A percentile compares a stretch with the other conserved stretches of the same genome.
phyloP scores from a whole-genome alignment of 306 rosid species.

The Coriaria nepalensis region DNA sequence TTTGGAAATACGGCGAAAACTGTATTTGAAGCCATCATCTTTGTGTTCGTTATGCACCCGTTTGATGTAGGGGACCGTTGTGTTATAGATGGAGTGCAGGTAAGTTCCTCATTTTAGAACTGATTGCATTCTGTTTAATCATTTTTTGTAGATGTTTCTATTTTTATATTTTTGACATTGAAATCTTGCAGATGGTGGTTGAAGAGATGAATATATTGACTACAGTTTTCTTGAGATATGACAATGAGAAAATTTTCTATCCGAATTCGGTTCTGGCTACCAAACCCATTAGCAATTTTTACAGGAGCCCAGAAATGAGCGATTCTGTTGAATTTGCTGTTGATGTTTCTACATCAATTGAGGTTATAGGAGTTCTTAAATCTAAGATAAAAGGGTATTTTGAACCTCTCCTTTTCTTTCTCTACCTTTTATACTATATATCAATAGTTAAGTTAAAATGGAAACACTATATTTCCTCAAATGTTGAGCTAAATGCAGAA shows the following conservation, averaged over 20 bases:
- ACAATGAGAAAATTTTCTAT: constrained; percentile 74
- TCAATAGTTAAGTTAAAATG: not conserved
- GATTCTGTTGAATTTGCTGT: constrained; percentile 58
- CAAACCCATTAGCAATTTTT: constrained; percentile 76
- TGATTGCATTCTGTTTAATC: not conserved
- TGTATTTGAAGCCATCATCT: constrained; percentile 73
- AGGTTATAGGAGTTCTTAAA: constrained; percentile 53
- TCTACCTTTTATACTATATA: not conserved
- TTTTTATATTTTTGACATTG: constrained; percentile 12
- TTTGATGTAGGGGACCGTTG: constrained; percentile 87
- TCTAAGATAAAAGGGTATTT: constrained; percentile 46
- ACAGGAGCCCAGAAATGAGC: constrained; percentile 77
- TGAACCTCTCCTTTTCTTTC: not conserved
- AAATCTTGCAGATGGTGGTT: constrained; percentile 49
- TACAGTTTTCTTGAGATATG: constrained; percentile 59
- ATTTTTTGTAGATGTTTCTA: not conserved
- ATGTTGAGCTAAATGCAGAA: too few species aligned
- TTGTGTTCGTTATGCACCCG: constrained; percentile 83
- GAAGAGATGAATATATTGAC: constrained; percentile 90
- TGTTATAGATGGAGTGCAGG: constrained; percentile 84
- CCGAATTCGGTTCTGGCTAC: constrained; percentile 73
- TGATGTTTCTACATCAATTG: constrained; percentile 58
- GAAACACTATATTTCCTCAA: too few species aligned
- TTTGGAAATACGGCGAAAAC: constrained; percentile 71
- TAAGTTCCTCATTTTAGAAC: constrained; percentile 15